phyloP scores from a whole-genome alignment of 2,329 filamentous ascomycete genomes.

The Knoxdaviesia proteae region DNA sequence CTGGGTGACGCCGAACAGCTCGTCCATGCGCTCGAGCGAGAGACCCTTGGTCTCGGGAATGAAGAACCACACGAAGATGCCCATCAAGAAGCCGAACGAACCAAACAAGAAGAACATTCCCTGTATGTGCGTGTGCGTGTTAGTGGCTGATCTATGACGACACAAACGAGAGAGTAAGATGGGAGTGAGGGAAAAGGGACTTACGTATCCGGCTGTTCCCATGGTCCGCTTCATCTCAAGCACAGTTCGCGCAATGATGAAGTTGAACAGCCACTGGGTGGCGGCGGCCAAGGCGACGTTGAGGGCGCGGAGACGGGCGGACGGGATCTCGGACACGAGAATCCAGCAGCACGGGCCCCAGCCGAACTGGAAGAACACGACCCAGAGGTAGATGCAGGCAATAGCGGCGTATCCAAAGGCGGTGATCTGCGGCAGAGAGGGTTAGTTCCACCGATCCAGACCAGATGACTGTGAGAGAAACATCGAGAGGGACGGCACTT shows the following conservation, averaged over 20 bases:
- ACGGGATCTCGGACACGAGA: constrained; percentile 46
- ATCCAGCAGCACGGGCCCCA: constrained; percentile 60
- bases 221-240: constrained; percentile 14
- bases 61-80: constrained; percentile 43
- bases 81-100: constrained; percentile 43
- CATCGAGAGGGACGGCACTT: constrained; percentile 4
- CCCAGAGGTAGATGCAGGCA: constrained; percentile 53
- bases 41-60: constrained; percentile 52
- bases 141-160: not conserved
- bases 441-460: not conserved
- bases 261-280: constrained; percentile 57
- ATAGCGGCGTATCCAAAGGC: constrained; percentile 50
- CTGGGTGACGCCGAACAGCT: constrained; percentile 40
- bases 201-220: constrained; percentile 19
- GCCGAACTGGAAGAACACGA: constrained; percentile 44
- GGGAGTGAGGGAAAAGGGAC: constrained; percentile 5
- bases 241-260: constrained; percentile 39
- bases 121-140: constrained; percentile 8
- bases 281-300: constrained; percentile 49
- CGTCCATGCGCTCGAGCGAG: constrained; percentile 43
- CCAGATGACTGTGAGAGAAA: not conserved
- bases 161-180: too few species aligned
- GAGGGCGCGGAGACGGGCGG: constrained; percentile 40
- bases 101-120: constrained; percentile 52
- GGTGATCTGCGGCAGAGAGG: constrained; percentile 20